Base-by-base conservation (phyloP, 495 filamentous ascomycete genomes). In the Penicillium coprophilum region DNA sequence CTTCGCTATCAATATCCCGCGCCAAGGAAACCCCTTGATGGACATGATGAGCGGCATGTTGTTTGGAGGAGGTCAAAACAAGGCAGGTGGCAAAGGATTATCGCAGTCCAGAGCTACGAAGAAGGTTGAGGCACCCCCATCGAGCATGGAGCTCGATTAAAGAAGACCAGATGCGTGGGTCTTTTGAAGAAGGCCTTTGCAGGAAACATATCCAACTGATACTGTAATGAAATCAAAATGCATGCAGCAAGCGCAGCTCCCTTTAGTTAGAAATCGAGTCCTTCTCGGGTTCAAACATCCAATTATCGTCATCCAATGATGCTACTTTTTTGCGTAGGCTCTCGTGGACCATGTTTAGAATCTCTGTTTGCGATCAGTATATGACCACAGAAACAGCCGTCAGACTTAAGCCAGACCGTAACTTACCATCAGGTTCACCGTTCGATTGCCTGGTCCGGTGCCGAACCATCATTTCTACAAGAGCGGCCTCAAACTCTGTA, bases 11-110 rank as follows among this genome's bases (percentile, higher is more conserved):
- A 87, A 87, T 78, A 84, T 92, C 58, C 92, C 90, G 28, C 79
- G 87, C 47, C 89, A 93, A 73, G 86, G 86, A 40, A 97, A 96
- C 67, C 92, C 91, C 8, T 69, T 97, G 61, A 80, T 97, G 64
- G 95, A 97, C 63, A 97, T 99, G 91, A 96, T 97, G 92, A 89
- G 92, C 4, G 89, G 83, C 58, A 85, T 99, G 81, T 86, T 97
- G 68, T 91, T 91, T 7, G 91, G 91, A 49, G 84, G 83, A 7
- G 74, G 74, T 23, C 71, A 74, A 50, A 68, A 63, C 27, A 81
- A 76, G 23, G 70, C 58, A 64, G 79, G 60, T 72, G 71, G 67
- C 65, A 75, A 72, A 58, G 46, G 55, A 66, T 60, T 70, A 52
- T 52, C 76, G 13, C 73, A 67, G 55, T 52, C 20, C 60, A 71